Conservation (phyloP, 305 asterid species). For the Fraxinus floribunda region DNA sequence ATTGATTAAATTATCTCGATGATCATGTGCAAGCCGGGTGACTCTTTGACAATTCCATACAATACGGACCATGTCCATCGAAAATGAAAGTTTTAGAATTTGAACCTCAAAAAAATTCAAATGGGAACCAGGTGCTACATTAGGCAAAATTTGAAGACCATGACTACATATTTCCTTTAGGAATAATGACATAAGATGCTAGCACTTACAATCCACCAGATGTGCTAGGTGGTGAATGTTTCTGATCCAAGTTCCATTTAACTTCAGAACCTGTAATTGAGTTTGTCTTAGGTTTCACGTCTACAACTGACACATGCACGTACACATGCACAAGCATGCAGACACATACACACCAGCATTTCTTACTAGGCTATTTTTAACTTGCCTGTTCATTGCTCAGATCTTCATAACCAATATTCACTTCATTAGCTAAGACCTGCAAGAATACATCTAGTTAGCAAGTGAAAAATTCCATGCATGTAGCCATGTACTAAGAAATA, state of each 20-base stretch:
- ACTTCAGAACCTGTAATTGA: conserved; percentile 72
- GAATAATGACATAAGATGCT: conserved; percentile 15
- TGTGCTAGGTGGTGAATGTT: conserved; percentile 94
- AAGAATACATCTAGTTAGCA: background rate
- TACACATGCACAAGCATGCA: background rate
- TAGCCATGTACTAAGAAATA: background rate
- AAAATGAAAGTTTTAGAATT: background rate
- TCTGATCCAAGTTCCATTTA: conserved; percentile 71
- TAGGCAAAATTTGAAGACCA: background rate
- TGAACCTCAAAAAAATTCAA: background rate
- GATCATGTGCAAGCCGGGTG: background rate
- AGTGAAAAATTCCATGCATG: background rate
- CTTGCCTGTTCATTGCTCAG: conserved; percentile 96
- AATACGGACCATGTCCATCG: background rate
- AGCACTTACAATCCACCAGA: conserved; percentile 73
- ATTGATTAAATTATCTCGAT: background rate
- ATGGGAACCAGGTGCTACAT: background rate
- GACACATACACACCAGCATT: background rate
- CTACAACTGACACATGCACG: background rate
- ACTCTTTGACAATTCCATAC: background rate
- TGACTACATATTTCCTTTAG: background rate
- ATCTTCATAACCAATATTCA: conserved; percentile 88
- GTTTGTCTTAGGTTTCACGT: background rate
- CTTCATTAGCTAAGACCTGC: conserved; percentile 95
- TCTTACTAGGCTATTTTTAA: conserved; percentile 1